Conservation (phyloP, 1,284 basidiomycete species). For the Leccinum pallidistipes region DNA sequence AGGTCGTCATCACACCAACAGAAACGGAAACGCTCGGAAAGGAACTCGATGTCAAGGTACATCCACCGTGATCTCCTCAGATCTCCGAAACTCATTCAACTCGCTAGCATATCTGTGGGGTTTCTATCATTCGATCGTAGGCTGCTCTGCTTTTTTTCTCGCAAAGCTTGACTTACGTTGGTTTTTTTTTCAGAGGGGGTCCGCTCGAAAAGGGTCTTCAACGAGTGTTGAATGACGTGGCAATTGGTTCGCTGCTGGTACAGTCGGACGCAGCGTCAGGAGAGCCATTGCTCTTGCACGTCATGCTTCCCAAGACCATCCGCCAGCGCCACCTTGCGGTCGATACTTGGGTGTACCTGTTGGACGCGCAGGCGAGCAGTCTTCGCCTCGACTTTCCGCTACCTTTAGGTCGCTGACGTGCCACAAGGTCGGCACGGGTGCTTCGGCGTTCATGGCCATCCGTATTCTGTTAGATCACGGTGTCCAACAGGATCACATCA, state of each 20-base stretch:
- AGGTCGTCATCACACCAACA: slow-evolving; percentile 70
- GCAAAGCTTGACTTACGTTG: slow-evolving; percentile 10
- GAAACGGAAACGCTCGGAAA: slow-evolving; percentile 62
- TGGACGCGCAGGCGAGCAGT: slow-evolving; percentile 78
- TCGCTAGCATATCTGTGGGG: slow-evolving; percentile 66
- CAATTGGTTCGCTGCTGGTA: slow-evolving; percentile 88
- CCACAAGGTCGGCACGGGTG: slow-evolving; percentile 86
- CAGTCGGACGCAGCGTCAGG: slow-evolving; percentile 85
- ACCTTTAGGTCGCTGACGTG: background rate
- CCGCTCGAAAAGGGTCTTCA: slow-evolving; percentile 90
- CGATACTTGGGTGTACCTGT: slow-evolving; percentile 82
- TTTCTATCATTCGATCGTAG: slow-evolving; percentile 82
- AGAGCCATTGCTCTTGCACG: slow-evolving; percentile 87
- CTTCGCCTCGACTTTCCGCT: background rate
- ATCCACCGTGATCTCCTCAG: background rate
- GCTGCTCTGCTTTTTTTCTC: slow-evolving; percentile 29
- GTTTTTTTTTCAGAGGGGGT: slow-evolving; percentile 67
- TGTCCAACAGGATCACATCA: slow-evolving; percentile 80
- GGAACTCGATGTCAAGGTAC: slow-evolving; percentile 57
- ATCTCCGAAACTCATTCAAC: slow-evolving; percentile 5
- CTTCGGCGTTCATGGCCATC: slow-evolving; percentile 95
- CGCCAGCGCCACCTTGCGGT: slow-evolving; percentile 63
- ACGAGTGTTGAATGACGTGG: slow-evolving; percentile 84
- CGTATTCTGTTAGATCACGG: slow-evolving; percentile 95
- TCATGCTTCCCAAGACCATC: slow-evolving; percentile 74